Base-by-base conservation (phyloP, 1,139 yeast species). In the Blastobotrys persicus region DNA sequence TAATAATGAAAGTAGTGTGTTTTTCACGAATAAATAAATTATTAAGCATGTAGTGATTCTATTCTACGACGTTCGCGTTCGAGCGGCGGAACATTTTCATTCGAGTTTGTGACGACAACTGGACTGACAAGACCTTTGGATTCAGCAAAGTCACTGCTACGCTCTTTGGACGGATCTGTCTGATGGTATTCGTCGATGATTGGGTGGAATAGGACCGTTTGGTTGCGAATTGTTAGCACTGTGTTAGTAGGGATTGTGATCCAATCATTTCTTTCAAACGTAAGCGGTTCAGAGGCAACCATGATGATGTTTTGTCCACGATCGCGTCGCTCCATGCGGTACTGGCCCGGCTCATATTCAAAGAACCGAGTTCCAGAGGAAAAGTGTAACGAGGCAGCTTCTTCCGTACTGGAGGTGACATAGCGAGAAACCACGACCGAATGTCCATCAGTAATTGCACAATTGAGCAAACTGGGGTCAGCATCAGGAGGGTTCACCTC, bases 251-350 rank as follows among this genome's bases (percentile, higher is more conserved):
- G 98, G 1, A 92, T 95, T 14, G 96, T 85, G 52, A 92, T 86
- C 98, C 98, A 92, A 69, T 92, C 98, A 37, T 92, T 92, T 51
- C 98, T 74, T 70, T 92, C 98, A 68, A 92, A 92, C 0, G 98
- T 92, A 51, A 92, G 74, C 0, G 98, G 98, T 64, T 92, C 98
- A 32, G 95, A 85, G 1, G 98, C 96, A 41, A 92, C 88, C 82
- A 92, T 86, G n/a, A 92, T 85, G 33, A 92, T 92, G 66, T 88
- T 92, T 65, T 91, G 98, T 6, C 94, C 87, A 46, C 97, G 76
- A 66, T 91, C 95, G 53, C 88, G 74, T 46, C 98, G 76, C 67
- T 92, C 97, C 97, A 92, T 89, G 60, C 88, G 80, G 71, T 88
- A 92, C 59, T 88, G 85, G 31, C 74, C 75, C 0, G 96, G 96